Percentiles rank a stretch among this genome's conserved stretches.
These are phyloP conservation scores for Astrothelium subdiscretum DNA, from an alignment of 495 filamentous ascomycete species.

Conservation along the genomic window DNA sequence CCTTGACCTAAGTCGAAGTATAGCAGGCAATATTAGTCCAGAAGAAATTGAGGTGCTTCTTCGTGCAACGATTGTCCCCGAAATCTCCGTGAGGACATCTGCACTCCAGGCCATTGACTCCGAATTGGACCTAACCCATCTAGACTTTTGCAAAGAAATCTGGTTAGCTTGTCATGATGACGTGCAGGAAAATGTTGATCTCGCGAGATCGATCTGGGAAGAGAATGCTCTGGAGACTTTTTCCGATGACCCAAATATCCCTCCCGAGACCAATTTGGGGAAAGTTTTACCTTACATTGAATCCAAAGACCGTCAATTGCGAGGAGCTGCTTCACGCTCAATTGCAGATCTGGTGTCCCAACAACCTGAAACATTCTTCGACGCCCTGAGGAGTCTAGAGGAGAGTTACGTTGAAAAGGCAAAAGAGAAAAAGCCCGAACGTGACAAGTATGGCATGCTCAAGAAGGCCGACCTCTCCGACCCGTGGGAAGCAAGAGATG, in stretches of 20 bases:
- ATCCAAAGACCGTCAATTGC: conserved; percentile 63
- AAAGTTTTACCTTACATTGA: conserved; percentile 69
- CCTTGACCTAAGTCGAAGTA: conserved; percentile 64
- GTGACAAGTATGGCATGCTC: conserved; percentile 88
- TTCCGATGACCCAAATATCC: conserved; percentile 40
- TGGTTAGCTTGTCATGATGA: conserved; percentile 92
- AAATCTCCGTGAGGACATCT: conserved; percentile 69
- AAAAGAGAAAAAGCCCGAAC: conserved; percentile 66
- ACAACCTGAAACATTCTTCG: conserved; percentile 42
- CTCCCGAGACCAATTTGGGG: not conserved
- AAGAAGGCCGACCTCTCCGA: conserved; percentile 72
- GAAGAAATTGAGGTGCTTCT: conserved; percentile 62
- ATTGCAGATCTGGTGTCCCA: conserved; percentile 58
- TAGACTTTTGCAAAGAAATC: conserved; percentile 75
- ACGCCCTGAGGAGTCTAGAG: conserved; percentile 51
- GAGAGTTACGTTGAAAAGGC: conserved; percentile 61
- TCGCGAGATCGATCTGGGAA: conserved; percentile 84
- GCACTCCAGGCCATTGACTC: conserved; percentile 82
- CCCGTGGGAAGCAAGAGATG: conserved; percentile 81
- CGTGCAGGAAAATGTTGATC: conserved; percentile 72
- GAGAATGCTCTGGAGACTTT: conserved; percentile 74
- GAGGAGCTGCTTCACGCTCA: conserved; percentile 71
- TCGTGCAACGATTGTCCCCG: conserved; percentile 61
- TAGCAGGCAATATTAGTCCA: conserved; percentile 60
- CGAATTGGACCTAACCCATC: conserved; percentile 80